Percentiles rank a stretch among this genome's conserved stretches.
Conservation (phyloP, 2,329 filamentous ascomycete species). For the Lecanoromycetidae sp. region DNA sequence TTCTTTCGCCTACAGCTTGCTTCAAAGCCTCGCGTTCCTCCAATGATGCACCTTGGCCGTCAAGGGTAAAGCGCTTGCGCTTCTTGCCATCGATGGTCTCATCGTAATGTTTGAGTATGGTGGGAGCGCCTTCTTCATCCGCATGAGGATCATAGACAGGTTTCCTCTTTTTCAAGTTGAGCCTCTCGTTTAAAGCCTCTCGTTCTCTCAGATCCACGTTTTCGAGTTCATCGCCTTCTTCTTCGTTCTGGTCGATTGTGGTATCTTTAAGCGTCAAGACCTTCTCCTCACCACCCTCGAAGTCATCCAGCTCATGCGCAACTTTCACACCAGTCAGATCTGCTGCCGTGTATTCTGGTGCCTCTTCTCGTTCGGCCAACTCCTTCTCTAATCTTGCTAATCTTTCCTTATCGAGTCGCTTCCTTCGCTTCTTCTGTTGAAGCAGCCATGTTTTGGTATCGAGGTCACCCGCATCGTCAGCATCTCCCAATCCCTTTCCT, state of each 20-base stretch:
- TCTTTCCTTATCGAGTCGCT: conserved; percentile 66
- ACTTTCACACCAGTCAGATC: conserved; percentile 87
- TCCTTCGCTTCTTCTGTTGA: conserved; percentile 84
- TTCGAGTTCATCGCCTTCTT: conserved; percentile 82
- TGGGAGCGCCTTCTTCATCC: conserved; percentile 47
- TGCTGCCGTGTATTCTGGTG: conserved; percentile 67
- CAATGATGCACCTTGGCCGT: conserved; percentile 58
- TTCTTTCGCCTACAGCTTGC: conserved; percentile 43
- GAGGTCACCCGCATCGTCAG: conserved; percentile 49
- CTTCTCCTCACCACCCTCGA: conserved; percentile 67
- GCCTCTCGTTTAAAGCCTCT: conserved; percentile 62
- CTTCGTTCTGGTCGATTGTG: conserved; percentile 70
- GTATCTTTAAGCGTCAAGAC: conserved; percentile 90
- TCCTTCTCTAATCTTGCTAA: conserved; percentile 56
- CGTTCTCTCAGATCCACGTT: conserved; percentile 59
- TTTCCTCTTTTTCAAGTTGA: conserved; percentile 82
- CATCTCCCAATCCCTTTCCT: conserved; percentile 73
- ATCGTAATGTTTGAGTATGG: conserved; percentile 81
- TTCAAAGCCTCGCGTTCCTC: conserved; percentile 49
- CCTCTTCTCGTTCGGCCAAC: conserved; percentile 60
- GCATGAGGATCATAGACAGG: conserved; percentile 78
- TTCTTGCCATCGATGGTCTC: conserved; percentile 91
- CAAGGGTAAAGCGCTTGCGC: conserved; percentile 73
- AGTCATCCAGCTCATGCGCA: conserved; percentile 70
- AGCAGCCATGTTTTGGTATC: conserved; percentile 81